A percentile compares a stretch with the other conserved stretches of the same genome.
Conservation (phyloP, 805 yeast genomes). For the Priceomyces castillae region DNA sequence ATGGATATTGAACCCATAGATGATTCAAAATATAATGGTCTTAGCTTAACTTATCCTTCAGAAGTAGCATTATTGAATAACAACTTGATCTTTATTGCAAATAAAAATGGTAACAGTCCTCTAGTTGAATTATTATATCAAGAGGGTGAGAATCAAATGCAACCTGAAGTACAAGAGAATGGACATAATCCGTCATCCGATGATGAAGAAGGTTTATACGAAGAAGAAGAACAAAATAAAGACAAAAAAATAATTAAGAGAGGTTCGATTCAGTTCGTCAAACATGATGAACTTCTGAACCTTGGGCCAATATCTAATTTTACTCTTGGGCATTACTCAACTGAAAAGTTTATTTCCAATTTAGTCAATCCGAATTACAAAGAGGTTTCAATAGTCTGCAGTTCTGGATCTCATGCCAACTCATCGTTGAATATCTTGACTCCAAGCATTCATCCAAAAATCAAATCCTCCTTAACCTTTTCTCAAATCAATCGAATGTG, state of each 20-base stretch:
- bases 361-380: constrained; percentile 64
- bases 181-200: constrained; percentile 25
- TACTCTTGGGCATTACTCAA: constrained; percentile 59
- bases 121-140: constrained; percentile 43
- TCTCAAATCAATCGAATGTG: constrained; percentile 73
- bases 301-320: constrained; percentile 74
- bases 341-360: constrained; percentile 55
- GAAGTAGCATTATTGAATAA: constrained; percentile 40
- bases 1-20: constrained; percentile 32
- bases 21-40: constrained; percentile 24
- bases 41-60: constrained; percentile 38
- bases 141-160: constrained; percentile 5
- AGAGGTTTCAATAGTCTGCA: constrained; percentile 65
- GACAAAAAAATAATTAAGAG: constrained; percentile 13
- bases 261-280: constrained; percentile 33
- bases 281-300: constrained; percentile 55
- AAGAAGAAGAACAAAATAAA: constrained; percentile 35
- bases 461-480: constrained; percentile 67
- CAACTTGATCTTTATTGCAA: constrained; percentile 55
- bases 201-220: constrained; percentile 47
- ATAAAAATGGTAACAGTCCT: constrained; percentile 56
- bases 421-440: constrained; percentile 61
- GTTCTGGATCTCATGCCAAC: constrained; percentile 60
- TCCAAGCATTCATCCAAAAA: constrained; percentile 65
- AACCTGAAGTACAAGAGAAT: constrained; percentile 6